Conservation (phyloP, 495 filamentous ascomycete species). For the Choiromyces venosus region DNA sequence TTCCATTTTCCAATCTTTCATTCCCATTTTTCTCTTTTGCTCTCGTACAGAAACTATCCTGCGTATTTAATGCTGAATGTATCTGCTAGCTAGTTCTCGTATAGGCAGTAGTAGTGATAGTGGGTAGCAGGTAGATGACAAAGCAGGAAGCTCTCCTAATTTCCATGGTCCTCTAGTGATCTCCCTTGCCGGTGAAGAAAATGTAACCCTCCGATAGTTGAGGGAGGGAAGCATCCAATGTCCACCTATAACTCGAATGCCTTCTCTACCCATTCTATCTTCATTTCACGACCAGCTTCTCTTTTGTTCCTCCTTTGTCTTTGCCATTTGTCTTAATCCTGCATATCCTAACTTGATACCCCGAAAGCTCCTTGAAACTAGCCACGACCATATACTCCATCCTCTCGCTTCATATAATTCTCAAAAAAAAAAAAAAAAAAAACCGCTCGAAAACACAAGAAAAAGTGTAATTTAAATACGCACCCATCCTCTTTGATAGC, state of each 20-base stretch:
- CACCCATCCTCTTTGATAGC: slow-evolving; percentile 98
- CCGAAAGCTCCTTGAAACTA: slow-evolving; percentile 30
- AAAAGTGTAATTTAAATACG: slow-evolving; percentile 53
- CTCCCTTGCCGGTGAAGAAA: slow-evolving; percentile 36
- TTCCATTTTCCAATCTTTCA: slow-evolving; percentile 37
- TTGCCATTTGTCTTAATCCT: slow-evolving; percentile 22
- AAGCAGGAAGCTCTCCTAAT: slow-evolving; percentile 41
- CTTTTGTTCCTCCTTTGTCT: slow-evolving; percentile 20
- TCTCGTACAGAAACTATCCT: slow-evolving; percentile 43
- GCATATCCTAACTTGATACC: slow-evolving; percentile 13
- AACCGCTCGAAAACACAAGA: slow-evolving; percentile 26
- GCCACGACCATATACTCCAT: slow-evolving; percentile 27
- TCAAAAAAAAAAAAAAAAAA: slow-evolving; percentile 31
- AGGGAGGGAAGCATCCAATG: slow-evolving; percentile 33
- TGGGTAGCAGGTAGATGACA: slow-evolving; percentile 40
- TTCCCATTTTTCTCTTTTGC: slow-evolving; percentile 41
- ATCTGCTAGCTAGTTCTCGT: slow-evolving; percentile 43
- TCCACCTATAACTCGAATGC: slow-evolving; percentile 21
- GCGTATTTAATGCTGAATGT: slow-evolving; percentile 40
- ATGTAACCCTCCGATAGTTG: slow-evolving; percentile 40
- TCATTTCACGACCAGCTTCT: slow-evolving; percentile 23
- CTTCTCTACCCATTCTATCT: slow-evolving; percentile 14
- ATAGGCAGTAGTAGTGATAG: slow-evolving; percentile 37
- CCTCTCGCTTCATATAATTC: slow-evolving; percentile 42
- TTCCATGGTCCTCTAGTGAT: slow-evolving; percentile 41